Percentiles rank a stretch among this genome's conserved stretches.
These are phyloP conservation scores for Cudoniella acicularis DNA, from an alignment of 495 filamentous ascomycete genomes.

Conservation along the genomic window DNA sequence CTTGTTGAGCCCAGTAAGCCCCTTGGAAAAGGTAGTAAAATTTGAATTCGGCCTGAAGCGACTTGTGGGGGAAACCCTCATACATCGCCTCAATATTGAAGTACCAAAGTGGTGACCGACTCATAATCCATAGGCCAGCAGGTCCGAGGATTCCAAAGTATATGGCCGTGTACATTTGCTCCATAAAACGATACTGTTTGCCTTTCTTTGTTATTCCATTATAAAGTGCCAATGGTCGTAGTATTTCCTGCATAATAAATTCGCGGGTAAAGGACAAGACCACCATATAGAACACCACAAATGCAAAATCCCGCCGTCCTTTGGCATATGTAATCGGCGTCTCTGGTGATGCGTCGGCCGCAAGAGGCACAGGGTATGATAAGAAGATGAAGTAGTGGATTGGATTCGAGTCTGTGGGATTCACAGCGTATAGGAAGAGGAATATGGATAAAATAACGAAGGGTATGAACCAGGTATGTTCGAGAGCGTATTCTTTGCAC, in stretches of 20 bases:
- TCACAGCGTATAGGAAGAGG: constrained; percentile 64
- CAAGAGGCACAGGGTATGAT: constrained; percentile 68
- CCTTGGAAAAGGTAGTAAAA: constrained; percentile 95
- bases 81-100: constrained; percentile 90
- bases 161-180: constrained; percentile 90
- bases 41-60: constrained; percentile 81
- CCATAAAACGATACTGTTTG: constrained; percentile 92
- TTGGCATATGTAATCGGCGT: constrained; percentile 79
- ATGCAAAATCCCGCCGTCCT: constrained; percentile 73
- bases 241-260: constrained; percentile 88
- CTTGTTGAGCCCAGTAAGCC: constrained; percentile 93
- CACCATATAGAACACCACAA: constrained; percentile 84
- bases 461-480: constrained; percentile 77
- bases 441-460: constrained; percentile 63
- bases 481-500: constrained; percentile 58
- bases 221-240: constrained; percentile 70
- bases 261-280: constrained; percentile 90
- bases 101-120: constrained; percentile 84
- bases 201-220: constrained; percentile 64
- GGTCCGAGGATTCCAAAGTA: constrained; percentile 86
- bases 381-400: constrained; percentile 85
- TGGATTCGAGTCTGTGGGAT: constrained; percentile 76
- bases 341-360: constrained; percentile 39
- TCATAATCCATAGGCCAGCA: constrained; percentile 87
- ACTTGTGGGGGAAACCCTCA: constrained; percentile 80